Conservation (phyloP, 1,284 basidiomycete genomes). For the Coniophora puteana region DNA sequence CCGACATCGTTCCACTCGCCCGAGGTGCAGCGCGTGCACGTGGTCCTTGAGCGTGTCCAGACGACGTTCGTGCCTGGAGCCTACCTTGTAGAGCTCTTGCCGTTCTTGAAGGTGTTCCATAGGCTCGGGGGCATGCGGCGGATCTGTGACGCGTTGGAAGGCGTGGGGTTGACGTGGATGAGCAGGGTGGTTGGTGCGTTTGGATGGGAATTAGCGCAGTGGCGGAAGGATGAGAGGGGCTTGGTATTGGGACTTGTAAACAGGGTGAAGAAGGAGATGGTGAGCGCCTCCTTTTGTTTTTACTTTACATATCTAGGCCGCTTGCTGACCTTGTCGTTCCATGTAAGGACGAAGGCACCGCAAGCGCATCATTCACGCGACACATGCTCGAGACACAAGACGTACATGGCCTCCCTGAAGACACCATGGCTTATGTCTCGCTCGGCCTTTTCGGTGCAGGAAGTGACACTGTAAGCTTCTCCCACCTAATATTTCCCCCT, state of each 20-base stretch:
- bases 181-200: too few relatives aligned
- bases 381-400: constrained; percentile 50
- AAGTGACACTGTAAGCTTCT: constrained; percentile 2
- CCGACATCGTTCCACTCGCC: neutral
- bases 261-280: constrained; percentile 43
- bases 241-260: too few relatives aligned
- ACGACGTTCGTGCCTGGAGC: constrained; percentile 4
- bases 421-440: constrained; percentile 56
- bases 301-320: too few relatives aligned
- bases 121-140: too few relatives aligned
- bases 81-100: constrained; percentile 20
- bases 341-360: constrained; percentile 18
- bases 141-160: too few relatives aligned
- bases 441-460: constrained; percentile 54
- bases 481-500: neutral
- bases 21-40: neutral
- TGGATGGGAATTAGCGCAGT: too few relatives aligned
- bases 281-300: constrained; percentile 24
- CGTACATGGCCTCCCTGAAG: constrained; percentile 44
- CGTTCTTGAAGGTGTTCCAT: too few relatives aligned
- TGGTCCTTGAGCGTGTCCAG: neutral
- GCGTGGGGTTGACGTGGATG: too few relatives aligned
- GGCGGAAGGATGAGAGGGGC: too few relatives aligned
- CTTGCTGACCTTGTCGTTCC: too few relatives aligned
- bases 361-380: constrained; percentile 47